Base-by-base conservation (phyloP, 176 grass and related monocot genomes). In the Leersia perrieri region DNA sequence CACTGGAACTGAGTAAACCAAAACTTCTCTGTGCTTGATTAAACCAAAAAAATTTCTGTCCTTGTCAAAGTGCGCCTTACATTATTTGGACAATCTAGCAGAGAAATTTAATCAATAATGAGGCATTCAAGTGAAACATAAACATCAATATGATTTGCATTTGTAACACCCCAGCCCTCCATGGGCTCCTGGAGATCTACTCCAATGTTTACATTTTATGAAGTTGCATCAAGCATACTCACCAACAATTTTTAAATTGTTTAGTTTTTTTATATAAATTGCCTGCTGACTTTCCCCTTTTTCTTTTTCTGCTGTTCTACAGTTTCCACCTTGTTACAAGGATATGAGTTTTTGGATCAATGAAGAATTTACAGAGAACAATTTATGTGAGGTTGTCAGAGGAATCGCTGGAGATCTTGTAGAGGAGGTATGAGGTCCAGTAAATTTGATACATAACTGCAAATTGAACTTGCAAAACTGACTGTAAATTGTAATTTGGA, bases 261-360 rank as follows among this genome's bases (percentile, higher is more conserved):
- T 55, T 20, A 18, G 3, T 47, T 49, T 78, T 64, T 47, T 0
- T 66, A 29, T 18, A 34, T 55, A 26, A n/a, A 44, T 38, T 42
- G 25, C 10, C 12, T 8, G 23, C 65, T 85, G 29, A 41, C n/a
- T 42, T 16, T 58, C 66, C 64, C 28, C 49, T 18, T 47, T 47
- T 47, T 1, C 7, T 51, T 51, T 51, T 51, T 14, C 12, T 20
- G 47, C 47, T 71, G 29, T 87, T 84, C 10, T 88, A 68, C 68
- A 98, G 96, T 98, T 86, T 89, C 96, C 96, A 89, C 96, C 96
- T 60, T 98, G 96, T 86, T 98, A 91, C 81, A 98, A 95, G 84
- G 92, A 98, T 86, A 90, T 98, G 84, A 98, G 96, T 93, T 98
- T 95, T 75, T 98, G 96, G 96, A 93, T 98, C 81, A 98, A 80